These are phyloP conservation scores for Helenozyma baotianmanensis DNA, from an alignment of 805 yeast genomes.

Conservation along the genomic window DNA sequence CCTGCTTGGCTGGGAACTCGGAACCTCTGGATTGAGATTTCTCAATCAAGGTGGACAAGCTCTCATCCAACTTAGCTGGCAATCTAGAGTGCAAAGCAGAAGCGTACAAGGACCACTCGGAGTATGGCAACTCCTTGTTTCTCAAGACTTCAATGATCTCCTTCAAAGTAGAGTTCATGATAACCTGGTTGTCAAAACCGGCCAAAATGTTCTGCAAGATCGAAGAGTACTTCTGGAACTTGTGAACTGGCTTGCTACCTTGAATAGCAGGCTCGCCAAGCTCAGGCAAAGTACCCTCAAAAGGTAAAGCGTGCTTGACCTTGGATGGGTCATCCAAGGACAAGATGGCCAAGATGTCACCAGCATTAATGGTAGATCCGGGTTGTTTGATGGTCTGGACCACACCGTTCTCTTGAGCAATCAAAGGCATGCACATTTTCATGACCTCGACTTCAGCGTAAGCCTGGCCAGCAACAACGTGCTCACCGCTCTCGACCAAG, in stretches of 20 bases:
- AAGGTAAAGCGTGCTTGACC: constrained; percentile 95
- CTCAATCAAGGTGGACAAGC: constrained; percentile 60
- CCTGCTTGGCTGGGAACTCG: constrained; percentile 90
- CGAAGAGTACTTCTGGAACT: constrained; percentile 52
- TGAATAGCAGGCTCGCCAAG: constrained; percentile 76
- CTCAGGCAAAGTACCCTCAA: constrained; percentile 88
- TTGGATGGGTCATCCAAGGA: constrained; percentile 95
- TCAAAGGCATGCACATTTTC: constrained; percentile 99
- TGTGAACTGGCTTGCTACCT: constrained; percentile 83
- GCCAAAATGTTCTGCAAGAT: constrained; percentile 74
- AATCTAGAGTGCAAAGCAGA: constrained; percentile 92
- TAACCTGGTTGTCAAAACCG: constrained; percentile 95
- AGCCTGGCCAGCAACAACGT: constrained; percentile 83
- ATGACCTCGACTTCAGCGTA: constrained; percentile 98
- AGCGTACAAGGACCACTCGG: constrained; percentile 82
- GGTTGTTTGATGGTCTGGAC: constrained; percentile 95
- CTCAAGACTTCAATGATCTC: constrained; percentile 68
- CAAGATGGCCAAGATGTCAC: constrained; percentile 93
- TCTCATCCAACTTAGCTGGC: constrained; percentile 70
- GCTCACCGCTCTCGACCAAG: constrained; percentile 94
- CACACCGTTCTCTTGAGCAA: constrained; percentile 90
- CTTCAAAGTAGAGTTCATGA: constrained; percentile 78
- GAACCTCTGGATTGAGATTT: constrained; percentile 62
- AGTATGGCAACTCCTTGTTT: constrained; percentile 80
- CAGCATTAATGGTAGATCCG: constrained; percentile 94